Base-by-base conservation (phyloP, 202 grass and related monocot species). In the Hordeum pubiflorum region DNA sequence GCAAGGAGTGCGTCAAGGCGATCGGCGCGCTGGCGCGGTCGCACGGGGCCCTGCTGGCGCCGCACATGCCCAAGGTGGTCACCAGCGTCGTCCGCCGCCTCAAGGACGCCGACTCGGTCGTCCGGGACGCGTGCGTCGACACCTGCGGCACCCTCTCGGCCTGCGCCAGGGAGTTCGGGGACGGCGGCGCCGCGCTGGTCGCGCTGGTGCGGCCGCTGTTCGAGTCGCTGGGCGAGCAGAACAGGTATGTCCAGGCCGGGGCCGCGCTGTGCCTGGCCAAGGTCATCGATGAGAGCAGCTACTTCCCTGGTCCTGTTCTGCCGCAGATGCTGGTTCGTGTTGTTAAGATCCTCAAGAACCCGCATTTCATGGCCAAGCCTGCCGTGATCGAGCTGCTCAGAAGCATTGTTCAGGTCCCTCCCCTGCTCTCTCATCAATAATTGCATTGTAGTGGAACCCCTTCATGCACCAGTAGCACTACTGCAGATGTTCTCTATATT, bases 341-440 rank as follows among this genome's bases (percentile, higher is more conserved):
- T 85, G 75, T 99, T 34, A 99, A 99, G 70, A 87, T 99, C 76
- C 88, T 99, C 4, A 99, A 91, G 82, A 99, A 99, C 64, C 96
- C 90, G 9, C 92, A 99, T 75, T 99, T 95, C 92, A 93, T 95
- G 96, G 92, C 96, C 10, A 99, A 99, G 57, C 85, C 96, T 4
- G 92, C 96, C 3, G 74, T 91, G 20, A 91, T 99, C 72, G 96
- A 99, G 72, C 74, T 99, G 87, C 88, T 99, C 63, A 89, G 96
- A 88, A 99, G 96, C 80, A 95, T 99, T 74, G 63, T 99, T 85
- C 92, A 98, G 96, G 96, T 99, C 56, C 26, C 22, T 4, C 38
- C 76, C 23, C 73, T 84, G 38, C 33, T 56, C 75, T 69, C 63
- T 7, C 71, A 36, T 3, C 21, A 80, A 9, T 46, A 76, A 7